phyloP scores from a whole-genome alignment of 192 early-diverging fungal genomes.

The Geranomyces michiganensis region DNA sequence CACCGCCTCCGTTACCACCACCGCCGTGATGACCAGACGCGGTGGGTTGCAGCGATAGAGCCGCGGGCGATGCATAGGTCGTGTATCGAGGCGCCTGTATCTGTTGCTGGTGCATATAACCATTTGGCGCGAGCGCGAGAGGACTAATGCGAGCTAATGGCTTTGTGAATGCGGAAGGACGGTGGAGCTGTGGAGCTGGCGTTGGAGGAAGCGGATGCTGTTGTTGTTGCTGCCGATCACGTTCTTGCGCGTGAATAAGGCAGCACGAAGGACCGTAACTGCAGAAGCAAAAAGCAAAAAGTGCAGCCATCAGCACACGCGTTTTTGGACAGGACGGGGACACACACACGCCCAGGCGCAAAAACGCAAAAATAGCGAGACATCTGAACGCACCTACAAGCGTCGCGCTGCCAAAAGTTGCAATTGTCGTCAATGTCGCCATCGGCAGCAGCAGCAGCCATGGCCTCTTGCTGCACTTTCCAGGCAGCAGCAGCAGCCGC shows the following conservation, averaged over 20 bases:
- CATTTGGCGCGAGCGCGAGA: neutral
- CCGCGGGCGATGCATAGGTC: neutral
- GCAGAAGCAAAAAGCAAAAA: neutral
- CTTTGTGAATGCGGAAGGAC: neutral
- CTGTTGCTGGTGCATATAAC: neutral
- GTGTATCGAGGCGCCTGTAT: neutral
- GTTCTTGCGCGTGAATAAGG: no score
- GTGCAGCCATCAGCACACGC: no score
- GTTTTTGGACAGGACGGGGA: neutral
- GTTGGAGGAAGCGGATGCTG: neutral
- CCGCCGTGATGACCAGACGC: neutral
- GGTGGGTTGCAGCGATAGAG: neutral
- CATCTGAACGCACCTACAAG: neutral
- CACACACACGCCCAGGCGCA: constrained; percentile 6
- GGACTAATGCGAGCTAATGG: neutral
- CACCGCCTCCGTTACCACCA: neutral
- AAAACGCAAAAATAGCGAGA: neutral
- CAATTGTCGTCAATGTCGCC: neutral
- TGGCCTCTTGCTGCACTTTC: no score
- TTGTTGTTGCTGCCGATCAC: neutral
- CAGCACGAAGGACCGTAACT: no score
- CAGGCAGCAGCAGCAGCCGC: no score
- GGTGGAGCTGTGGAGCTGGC: neutral
- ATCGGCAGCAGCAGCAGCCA: no score
- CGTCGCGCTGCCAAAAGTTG: constrained; percentile 1